Conservation (phyloP, 176 grass and related monocot genomes). For the Oryza rufipogon region DNA sequence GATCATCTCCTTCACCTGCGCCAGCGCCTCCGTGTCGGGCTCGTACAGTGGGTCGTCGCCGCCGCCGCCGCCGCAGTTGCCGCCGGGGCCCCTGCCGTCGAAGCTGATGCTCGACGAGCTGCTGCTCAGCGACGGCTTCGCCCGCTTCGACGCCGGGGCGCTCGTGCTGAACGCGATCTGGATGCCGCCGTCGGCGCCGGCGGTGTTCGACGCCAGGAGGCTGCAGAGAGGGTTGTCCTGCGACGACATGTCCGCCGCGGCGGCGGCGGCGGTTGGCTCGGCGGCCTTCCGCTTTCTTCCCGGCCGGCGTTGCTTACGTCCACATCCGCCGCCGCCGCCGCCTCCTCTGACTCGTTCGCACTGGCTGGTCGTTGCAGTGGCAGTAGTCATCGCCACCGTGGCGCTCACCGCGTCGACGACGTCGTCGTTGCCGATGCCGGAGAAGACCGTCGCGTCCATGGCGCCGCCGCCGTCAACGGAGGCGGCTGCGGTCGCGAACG, state of each 20-base stretch:
- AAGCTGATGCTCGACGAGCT: conserved; percentile 69
- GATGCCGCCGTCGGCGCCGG: conserved; percentile 39
- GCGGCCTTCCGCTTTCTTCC: conserved; percentile 53
- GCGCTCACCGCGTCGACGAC: not conserved
- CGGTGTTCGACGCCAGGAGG: conserved; percentile 33
- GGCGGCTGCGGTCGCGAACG: conserved; percentile 8
- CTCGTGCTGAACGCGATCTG: conserved; percentile 58
- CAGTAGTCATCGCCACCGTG: not conserved
- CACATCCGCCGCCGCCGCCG: not conserved
- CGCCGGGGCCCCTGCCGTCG: conserved; percentile 29
- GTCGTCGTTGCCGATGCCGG: conserved; percentile 22
- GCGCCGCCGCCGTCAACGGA: not conserved
- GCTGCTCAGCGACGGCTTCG: conserved; percentile 42
- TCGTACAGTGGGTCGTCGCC: conserved; percentile 41
- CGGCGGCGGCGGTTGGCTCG: not conserved
- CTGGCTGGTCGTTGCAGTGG: too few relatives aligned
- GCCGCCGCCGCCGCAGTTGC: not conserved
- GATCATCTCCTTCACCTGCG: conserved; percentile 88
- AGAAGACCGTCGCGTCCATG: not conserved
- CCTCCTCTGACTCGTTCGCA: not conserved
- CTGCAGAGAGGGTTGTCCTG: conserved; percentile 49
- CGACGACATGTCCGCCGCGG: not conserved
- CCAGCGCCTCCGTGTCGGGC: conserved; percentile 80
- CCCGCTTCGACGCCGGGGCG: conserved; percentile 26
- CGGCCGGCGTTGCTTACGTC: conserved; percentile 30